phyloP scores from a whole-genome alignment of 192 early-diverging fungal genomes.

The Kickxella alabastrina region DNA sequence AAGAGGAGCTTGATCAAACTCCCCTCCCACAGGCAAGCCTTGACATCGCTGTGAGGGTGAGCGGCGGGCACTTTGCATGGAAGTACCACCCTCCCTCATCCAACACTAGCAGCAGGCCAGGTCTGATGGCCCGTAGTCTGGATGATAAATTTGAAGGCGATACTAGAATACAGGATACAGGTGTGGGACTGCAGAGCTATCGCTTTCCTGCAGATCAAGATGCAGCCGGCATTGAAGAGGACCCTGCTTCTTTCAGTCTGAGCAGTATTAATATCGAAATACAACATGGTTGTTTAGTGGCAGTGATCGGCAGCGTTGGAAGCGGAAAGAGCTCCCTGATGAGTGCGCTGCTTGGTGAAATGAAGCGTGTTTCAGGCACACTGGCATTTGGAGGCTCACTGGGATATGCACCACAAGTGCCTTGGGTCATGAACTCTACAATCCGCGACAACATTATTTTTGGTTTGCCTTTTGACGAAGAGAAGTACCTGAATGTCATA shows the following conservation, averaged over 20 bases:
- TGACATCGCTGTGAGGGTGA: slow-evolving; percentile 21
- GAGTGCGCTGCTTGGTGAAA: slow-evolving; percentile 56
- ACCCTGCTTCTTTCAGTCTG: slow-evolving; percentile 19
- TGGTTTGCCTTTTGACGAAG: slow-evolving; percentile 57
- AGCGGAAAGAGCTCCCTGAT: slow-evolving; percentile 60
- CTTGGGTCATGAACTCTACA: slow-evolving; percentile 62
- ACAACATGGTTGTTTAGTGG: slow-evolving; percentile 51
- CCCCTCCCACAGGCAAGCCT: neutral
- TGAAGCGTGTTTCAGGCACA: slow-evolving; percentile 48
- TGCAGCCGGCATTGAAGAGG: neutral
- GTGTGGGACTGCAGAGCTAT: slow-evolving; percentile 12
- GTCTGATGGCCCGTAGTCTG: no score
- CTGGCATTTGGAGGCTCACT: slow-evolving; percentile 42
- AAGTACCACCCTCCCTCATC: neutral
- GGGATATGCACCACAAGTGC: slow-evolving; percentile 50
- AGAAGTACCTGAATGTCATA: slow-evolving; percentile 62
- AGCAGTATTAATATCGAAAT: slow-evolving; percentile 51
- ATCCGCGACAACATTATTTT: slow-evolving; percentile 73
- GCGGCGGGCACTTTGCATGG: slow-evolving; percentile 27
- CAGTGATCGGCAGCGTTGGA: slow-evolving; percentile 68
- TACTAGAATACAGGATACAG: no score
- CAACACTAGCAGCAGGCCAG: no score
- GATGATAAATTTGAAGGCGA: no score
- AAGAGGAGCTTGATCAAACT: slow-evolving; percentile 27
- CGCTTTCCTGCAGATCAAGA: slow-evolving; percentile 3